Conservation (phyloP, 2,329 filamentous ascomycete genomes). For the Colletotrichum costaricense region DNA sequence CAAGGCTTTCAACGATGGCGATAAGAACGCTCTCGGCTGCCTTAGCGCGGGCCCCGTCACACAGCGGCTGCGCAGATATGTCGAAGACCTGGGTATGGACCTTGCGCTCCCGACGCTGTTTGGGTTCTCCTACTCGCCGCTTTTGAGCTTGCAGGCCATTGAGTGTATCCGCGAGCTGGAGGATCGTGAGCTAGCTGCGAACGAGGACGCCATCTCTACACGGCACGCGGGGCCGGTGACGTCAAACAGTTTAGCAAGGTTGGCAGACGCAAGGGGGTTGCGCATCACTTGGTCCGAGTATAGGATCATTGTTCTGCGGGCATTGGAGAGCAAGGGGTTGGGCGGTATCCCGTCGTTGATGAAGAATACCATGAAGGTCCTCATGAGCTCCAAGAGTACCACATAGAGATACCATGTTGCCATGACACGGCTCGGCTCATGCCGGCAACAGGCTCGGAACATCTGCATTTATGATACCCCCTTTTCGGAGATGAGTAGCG, state of each 20-base stretch:
- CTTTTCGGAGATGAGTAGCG: not conserved
- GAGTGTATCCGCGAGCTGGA: constrained; percentile 67
- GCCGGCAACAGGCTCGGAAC: not conserved
- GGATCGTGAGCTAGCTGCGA: constrained; percentile 60
- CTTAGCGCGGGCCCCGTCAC: constrained; percentile 58
- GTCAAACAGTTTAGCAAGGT: constrained; percentile 70
- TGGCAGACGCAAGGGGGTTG: constrained; percentile 75
- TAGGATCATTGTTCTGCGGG: constrained; percentile 75
- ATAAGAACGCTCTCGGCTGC: constrained; percentile 72
- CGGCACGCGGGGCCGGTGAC: constrained; percentile 78
- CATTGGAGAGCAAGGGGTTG: constrained; percentile 73
- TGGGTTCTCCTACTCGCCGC: constrained; percentile 68
- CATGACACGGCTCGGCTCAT: not conserved
- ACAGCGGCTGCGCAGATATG: constrained; percentile 58
- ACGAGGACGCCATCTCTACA: constrained; percentile 50
- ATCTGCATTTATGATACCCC: constrained; percentile 10
- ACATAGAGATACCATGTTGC: not conserved
- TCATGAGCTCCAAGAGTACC: constrained; percentile 60
- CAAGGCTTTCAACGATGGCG: constrained; percentile 74
- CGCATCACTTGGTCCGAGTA: constrained; percentile 79
- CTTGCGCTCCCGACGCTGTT: constrained; percentile 63
- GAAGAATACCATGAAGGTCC: constrained; percentile 83
- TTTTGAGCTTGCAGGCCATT: constrained; percentile 67
- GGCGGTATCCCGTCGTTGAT: constrained; percentile 77
- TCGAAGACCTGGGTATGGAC: constrained; percentile 58